A percentile compares a stretch with the other conserved stretches of the same genome.
These are phyloP conservation scores for Blastocystis hominis DNA, from an alignment of 352 stramenopile genomes.

Conservation along the genomic window DNA sequence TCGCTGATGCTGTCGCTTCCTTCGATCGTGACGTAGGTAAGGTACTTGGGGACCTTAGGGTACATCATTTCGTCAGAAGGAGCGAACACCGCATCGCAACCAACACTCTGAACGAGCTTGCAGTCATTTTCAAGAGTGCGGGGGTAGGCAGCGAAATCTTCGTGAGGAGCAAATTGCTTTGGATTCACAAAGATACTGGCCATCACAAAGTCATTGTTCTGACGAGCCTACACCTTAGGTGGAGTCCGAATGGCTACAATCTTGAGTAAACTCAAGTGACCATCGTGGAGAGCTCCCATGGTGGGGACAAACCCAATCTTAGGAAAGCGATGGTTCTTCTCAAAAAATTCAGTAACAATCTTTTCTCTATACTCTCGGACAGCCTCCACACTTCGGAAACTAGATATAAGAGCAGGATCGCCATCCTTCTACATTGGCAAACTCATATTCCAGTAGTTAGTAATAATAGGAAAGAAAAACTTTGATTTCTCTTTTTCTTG, in stretches of 20 bases:
- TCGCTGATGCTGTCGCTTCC: conserved; percentile 85
- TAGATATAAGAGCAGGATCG: background rate
- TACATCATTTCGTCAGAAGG: conserved; percentile 78
- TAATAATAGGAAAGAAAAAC: background rate
- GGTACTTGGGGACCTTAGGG: conserved; percentile 63
- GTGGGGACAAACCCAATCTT: conserved; percentile 92
- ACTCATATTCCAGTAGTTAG: background rate
- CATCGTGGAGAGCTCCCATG: conserved; percentile 94
- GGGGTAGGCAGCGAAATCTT: conserved; percentile 96
- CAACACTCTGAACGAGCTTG: conserved; percentile 66
- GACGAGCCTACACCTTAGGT: conserved; percentile 69
- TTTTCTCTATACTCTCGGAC: conserved; percentile 16
- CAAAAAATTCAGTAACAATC: conserved; percentile 38
- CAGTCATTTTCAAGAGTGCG: conserved; percentile 84
- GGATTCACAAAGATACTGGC: conserved; percentile 97
- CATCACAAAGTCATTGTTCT: conserved; percentile 82
- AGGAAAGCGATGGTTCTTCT: conserved; percentile 42
- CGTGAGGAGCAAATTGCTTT: conserved; percentile 89
- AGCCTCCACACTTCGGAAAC: conserved; percentile 14
- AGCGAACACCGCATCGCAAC: conserved; percentile 75
- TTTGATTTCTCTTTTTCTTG: background rate
- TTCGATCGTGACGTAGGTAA: conserved; percentile 80
- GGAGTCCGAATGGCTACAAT: conserved; percentile 46
- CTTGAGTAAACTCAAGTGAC: conserved; percentile 79
- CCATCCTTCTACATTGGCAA: background rate